Evolutionary conservation across 257 asterid genomes (phyloP).

Genomic region (Scutellaria barbata): DNA sequence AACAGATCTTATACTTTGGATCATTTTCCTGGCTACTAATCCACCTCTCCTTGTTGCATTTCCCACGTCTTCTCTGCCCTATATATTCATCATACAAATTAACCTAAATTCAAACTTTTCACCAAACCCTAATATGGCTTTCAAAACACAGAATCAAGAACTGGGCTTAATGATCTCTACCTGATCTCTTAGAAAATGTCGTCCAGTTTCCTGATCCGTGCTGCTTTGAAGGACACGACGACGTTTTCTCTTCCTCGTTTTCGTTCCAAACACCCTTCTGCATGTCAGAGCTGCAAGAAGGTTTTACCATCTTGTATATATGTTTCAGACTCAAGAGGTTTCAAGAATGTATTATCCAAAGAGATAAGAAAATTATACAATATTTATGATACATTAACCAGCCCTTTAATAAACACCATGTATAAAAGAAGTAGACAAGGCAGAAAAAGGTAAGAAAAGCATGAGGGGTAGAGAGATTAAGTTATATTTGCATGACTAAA

Average conservation of each 20-base stretch:
- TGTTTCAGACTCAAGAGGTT: too few species aligned
- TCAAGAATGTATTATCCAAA: too few species aligned
- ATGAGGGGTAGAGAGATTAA: slow-evolving; percentile 43
- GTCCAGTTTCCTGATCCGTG: slow-evolving; percentile 54
- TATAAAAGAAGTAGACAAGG: slow-evolving; percentile 17
- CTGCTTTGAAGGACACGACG: slow-evolving; percentile 43
- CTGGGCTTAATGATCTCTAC: slow-evolving; percentile 18
- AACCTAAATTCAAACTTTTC: too few species aligned
- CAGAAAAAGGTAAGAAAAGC: slow-evolving; percentile 63
- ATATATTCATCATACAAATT: neutral
- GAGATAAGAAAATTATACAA: neutral
- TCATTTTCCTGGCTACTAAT: slow-evolving; percentile 43
- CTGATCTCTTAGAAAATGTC: slow-evolving; percentile 61
- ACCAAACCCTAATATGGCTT: too few species aligned
- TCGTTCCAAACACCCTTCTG: slow-evolving; percentile 49
- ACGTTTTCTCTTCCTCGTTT: slow-evolving; percentile 43
- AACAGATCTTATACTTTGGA: slow-evolving; percentile 48
- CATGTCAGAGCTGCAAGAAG: slow-evolving; percentile 43
- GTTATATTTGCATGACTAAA: slow-evolving; percentile 63
- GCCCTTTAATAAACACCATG: slow-evolving; percentile 36
- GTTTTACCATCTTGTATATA: slow-evolving; percentile 53
- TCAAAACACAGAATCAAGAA: neutral
- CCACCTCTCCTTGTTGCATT: slow-evolving; percentile 53
- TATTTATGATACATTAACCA: slow-evolving; percentile 31
- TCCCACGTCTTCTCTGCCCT: slow-evolving; percentile 69